Percentiles rank a stretch among this genome's conserved stretches.
Evolutionary conservation across 805 yeast species (phyloP).

Genomic region (Candida adriatica): DNA sequence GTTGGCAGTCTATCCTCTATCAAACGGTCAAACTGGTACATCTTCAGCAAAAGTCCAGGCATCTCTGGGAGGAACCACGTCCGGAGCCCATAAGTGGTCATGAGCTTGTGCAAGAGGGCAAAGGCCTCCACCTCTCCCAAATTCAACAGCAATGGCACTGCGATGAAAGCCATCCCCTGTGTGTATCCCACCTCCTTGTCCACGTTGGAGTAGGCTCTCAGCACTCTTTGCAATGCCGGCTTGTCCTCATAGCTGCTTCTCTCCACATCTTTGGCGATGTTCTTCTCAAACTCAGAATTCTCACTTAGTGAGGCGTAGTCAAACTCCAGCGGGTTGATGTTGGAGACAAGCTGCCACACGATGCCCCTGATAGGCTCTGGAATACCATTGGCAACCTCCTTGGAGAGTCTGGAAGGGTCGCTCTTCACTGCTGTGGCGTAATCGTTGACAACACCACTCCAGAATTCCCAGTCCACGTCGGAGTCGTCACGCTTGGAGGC

Average conservation of each 20-base stretch:
- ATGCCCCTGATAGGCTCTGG: conserved; percentile 84
- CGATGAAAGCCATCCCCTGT: conserved; percentile 94
- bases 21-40: conserved; percentile 87
- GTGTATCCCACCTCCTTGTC: conserved; percentile 96
- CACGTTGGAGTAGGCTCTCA: conserved; percentile 76
- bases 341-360: conserved; percentile 85
- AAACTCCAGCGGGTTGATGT: conserved; percentile 53
- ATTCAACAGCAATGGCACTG: conserved; percentile 77
- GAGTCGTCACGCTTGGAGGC: conserved; percentile 27
- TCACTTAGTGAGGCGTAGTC: conserved; percentile 36
- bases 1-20: conserved; percentile 71
- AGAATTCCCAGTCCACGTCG: conserved; percentile 74
- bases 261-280: conserved; percentile 73
- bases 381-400: conserved; percentile 65
- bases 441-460: conserved; percentile 78
- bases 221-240: conserved; percentile 62
- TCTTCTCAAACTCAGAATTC: conserved; percentile 60
- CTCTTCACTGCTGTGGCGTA: conserved; percentile 60
- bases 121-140: conserved; percentile 82
- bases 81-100: conserved; percentile 81
- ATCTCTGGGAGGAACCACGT: conserved; percentile 78
- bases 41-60: conserved; percentile 82
- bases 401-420: conserved; percentile 52
- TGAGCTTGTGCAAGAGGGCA: conserved; percentile 68
- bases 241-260: conserved; percentile 81